Base-by-base conservation (phyloP, 2,329 filamentous ascomycete genomes). In the Phialocephala sp. region DNA sequence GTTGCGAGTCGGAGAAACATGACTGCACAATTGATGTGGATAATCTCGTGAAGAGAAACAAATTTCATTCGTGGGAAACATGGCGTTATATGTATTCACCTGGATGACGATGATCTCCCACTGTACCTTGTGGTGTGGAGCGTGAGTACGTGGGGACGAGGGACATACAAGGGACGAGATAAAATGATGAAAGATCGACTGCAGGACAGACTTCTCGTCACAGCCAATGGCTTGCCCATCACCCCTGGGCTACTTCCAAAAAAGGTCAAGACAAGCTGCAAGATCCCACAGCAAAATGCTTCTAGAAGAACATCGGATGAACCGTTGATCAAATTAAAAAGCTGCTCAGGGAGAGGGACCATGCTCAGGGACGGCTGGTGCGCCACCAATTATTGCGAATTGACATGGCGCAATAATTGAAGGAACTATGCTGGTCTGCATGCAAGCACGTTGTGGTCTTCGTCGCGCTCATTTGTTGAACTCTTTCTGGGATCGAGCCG, bases 1-100 rank as follows among this genome's bases (percentile, higher is more conserved):
- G 57, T 43, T 15, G 55, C 54, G 18, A 65, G 27, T 27, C 18
- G 57, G 55, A 64, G 39, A 67, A 66, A 61, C 70, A 72, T 70
- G 8, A 55, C 60, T 52, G 35, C 15, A 12, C 58, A 54, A 41
- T 62, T 12, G 6, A 45, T 24, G 24, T 36, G 62, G 22, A 22
- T 14, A 37, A 22, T 36, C 39, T 37, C 22, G 20, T 36, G n/a
- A 11, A 35, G 36, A 58, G 15, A 32, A 47, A 39, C 14, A 52
- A 24, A 12, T 36, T 27, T 11, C 22, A 47, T n/a, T 36, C 9
- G 20, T 52, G 50, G 15, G 37, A 55, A n/a, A n/a, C 47, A 59
- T 60, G 36, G 37, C 47, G 50, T 43, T 59, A 57, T 54, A 32
- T 54, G 22, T 41, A 8, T 32, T 27, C 24, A 15, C 27, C 39